phyloP scores from a whole-genome alignment of 163 green algal species.

The Volvox carteri region DNA sequence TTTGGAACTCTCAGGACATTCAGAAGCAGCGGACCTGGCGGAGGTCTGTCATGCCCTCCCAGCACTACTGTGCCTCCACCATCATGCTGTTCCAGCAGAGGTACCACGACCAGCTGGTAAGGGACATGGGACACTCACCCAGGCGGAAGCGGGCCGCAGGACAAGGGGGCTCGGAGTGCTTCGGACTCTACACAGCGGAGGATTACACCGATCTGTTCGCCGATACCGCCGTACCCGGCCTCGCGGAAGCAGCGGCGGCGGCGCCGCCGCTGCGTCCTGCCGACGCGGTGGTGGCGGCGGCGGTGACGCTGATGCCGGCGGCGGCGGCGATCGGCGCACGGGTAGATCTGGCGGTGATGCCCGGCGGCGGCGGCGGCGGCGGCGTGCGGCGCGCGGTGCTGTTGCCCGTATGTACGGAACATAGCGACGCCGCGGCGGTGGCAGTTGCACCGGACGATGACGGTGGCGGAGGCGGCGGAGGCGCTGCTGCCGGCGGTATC shows the following conservation, averaged over 20 bases:
- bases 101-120: slow-evolving; percentile 49
- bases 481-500: not conserved
- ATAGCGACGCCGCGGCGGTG: slow-evolving; percentile 13
- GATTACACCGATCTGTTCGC: slow-evolving; percentile 41
- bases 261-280: not conserved
- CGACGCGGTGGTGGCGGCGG: slow-evolving; percentile 17
- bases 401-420: not conserved
- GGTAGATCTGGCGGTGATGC: slow-evolving; percentile 34
- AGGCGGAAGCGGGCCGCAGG: slow-evolving; percentile 3
- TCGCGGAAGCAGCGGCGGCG: slow-evolving; percentile 1
- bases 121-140: slow-evolving; percentile 1
- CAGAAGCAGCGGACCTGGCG: slow-evolving; percentile 34
- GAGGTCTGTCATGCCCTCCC: not conserved
- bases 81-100: slow-evolving; percentile 54
- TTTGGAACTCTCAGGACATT: slow-evolving; percentile 18
- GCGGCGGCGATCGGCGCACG: slow-evolving; percentile 35
- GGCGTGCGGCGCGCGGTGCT: not conserved
- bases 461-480: not conserved
- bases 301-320: slow-evolving; percentile 39
- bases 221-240: not conserved
- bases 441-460: not conserved
- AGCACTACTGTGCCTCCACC: slow-evolving; percentile 11
- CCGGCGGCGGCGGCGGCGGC: not conserved
- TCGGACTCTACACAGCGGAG: slow-evolving; percentile 28
- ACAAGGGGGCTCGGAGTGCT: slow-evolving; percentile 9